phyloP scores from a whole-genome alignment of 2,329 filamentous ascomycete genomes.

The Fusarium gaditjirri region DNA sequence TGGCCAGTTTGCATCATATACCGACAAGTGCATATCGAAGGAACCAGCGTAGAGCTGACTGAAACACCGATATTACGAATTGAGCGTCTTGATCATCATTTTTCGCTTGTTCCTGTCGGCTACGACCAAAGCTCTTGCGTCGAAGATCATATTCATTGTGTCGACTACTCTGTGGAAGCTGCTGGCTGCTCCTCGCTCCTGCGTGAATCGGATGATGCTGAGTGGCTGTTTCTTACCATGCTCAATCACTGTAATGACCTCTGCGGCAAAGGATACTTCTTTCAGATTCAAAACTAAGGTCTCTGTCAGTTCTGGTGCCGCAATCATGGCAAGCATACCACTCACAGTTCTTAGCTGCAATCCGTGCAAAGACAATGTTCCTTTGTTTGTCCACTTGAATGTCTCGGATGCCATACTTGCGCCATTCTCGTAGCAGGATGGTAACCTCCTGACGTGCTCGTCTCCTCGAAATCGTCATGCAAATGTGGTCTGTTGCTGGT shows the following conservation, averaged over 20 bases:
- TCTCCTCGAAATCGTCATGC: conserved; percentile 75
- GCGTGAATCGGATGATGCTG: conserved; percentile 85
- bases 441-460: conserved; percentile 81
- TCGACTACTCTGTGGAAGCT: conserved; percentile 88
- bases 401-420: conserved; percentile 81
- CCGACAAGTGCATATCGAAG: not conserved
- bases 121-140: conserved; percentile 73
- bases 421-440: conserved; percentile 81
- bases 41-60: not conserved
- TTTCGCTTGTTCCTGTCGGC: conserved; percentile 72
- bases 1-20: not conserved
- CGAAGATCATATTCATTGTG: conserved; percentile 76
- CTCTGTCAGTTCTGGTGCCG: conserved; percentile 33
- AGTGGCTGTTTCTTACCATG: conserved; percentile 81
- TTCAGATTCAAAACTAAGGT: conserved; percentile 79
- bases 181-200: conserved; percentile 90
- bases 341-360: conserved; percentile 83
- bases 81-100: conserved; percentile 78
- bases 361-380: conserved; percentile 81
- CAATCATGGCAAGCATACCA: not conserved
- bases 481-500: conserved; percentile 79
- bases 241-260: conserved; percentile 90
- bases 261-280: conserved; percentile 86
- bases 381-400: conserved; percentile 81
- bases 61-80: conserved; percentile 53